Conservation (phyloP, 805 yeast genomes). For the Myxozyma neotropica region DNA sequence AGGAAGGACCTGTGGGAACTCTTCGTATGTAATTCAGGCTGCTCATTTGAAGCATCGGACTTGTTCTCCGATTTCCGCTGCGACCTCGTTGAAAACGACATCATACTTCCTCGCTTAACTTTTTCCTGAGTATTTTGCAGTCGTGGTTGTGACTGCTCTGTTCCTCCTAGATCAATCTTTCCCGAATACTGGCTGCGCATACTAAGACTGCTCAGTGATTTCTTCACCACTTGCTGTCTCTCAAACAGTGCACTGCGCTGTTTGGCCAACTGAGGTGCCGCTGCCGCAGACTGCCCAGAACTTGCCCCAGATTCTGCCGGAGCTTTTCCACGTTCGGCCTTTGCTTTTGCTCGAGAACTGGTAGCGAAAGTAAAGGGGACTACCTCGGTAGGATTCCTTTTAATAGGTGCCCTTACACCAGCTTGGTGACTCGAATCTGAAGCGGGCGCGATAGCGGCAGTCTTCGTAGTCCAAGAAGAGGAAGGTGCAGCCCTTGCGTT, state of each 20-base stretch:
- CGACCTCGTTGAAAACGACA: not conserved
- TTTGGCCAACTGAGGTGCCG: conserved; percentile 14
- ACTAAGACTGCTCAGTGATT: conserved; percentile 31
- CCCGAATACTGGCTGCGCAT: conserved; percentile 25
- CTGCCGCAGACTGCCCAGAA: not conserved
- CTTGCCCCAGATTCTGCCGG: not conserved
- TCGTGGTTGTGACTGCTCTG: conserved; percentile 6
- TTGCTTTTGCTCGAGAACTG: conserved; percentile 6
- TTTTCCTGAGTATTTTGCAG: not conserved
- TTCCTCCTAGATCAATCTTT: conserved; percentile 6
- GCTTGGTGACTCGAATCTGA: not conserved
- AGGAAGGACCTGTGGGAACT: conserved; percentile 10
- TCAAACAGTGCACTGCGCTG: conserved; percentile 32
- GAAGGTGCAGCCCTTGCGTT: not conserved
- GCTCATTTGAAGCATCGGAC: not conserved
- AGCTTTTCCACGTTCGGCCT: not conserved
- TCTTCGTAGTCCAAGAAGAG: not conserved
- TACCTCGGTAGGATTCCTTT: conserved; percentile 8
- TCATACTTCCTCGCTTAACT: not conserved
- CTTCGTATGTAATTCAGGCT: not conserved
- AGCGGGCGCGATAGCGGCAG: not conserved
- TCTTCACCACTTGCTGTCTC: conserved; percentile 27
- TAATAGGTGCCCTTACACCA: not conserved
- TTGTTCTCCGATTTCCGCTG: not conserved
- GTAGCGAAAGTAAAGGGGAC: conserved; percentile 26